Evolutionary conservation across 129 eudicot genomes (phyloP).

Genomic region (Lactuca saligna): DNA sequence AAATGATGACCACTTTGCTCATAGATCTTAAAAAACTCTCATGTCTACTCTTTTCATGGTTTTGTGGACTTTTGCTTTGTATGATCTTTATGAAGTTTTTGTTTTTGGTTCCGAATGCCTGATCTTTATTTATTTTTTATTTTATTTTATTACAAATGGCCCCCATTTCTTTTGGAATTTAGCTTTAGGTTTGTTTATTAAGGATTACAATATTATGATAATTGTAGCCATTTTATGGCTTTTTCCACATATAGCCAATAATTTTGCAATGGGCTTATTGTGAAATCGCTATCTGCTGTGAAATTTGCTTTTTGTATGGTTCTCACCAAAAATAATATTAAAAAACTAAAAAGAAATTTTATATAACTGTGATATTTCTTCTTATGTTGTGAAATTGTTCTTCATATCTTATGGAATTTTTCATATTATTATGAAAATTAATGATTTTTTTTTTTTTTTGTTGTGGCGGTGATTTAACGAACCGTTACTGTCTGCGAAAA

Average conservation of each 20-base stretch:
- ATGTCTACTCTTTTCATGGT: constrained; percentile 10
- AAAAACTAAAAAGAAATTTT: too few species aligned
- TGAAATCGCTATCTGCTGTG: too few species aligned
- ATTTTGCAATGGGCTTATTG: too few species aligned
- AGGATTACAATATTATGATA: not conserved
- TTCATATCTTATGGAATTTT: not conserved
- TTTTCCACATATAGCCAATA: too few species aligned
- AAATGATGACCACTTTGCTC: constrained; percentile 15
- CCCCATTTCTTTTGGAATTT: not conserved
- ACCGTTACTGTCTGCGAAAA: too few species aligned
- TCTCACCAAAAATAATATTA: too few species aligned
- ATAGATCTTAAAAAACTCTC: constrained; percentile 10
- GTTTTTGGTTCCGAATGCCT: not conserved
- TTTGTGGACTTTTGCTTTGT: constrained; percentile 13
- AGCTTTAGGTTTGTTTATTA: not conserved
- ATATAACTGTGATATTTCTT: too few species aligned
- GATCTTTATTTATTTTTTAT: not conserved
- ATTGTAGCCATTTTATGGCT: not conserved
- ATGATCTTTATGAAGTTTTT: not conserved
- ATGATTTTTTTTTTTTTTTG: too few species aligned
- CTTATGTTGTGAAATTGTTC: too few species aligned
- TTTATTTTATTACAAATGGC: not conserved
- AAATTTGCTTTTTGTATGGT: too few species aligned
- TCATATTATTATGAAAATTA: too few species aligned
- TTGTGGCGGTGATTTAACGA: not conserved